Evolutionary conservation across 768 basidiomycete genomes (phyloP), one percentile per base, ranked within the genome.

Genomic region (Phlebiopsis flavidoalba): DNA sequence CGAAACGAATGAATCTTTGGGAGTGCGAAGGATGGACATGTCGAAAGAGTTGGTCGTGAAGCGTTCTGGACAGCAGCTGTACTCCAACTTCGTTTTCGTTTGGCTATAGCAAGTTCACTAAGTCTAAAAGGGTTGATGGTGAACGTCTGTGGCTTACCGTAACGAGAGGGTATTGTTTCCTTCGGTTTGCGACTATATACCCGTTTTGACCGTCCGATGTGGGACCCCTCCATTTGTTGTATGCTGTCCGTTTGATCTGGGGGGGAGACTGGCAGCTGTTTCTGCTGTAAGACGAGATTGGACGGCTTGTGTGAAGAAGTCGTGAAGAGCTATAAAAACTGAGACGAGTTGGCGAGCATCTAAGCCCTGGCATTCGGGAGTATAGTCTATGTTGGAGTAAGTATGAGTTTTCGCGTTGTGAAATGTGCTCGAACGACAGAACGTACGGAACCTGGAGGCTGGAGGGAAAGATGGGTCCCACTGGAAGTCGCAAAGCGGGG

Each of bases 41-140:
- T 60, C 79, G 83, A 73, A 98, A 97, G 60, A 96, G 82, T 68
- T 97, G 95, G 5, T 76, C 70, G 71, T 95, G 94, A 7, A 97
- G 74, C n/a, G 77, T 76, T 8, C 84, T 82, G 15, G 94, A 91
- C 57, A 98, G 84, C 58, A 97, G 84, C 70, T 98, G 95, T 7
- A 98, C 95, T n/a, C 95, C 95, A 46, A 94, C 79, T 62, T 89
- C 84, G 69, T 97, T 98, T n/a, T 57, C 93, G 82, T 70, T 86
- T 84, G 61, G 80, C 86, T 86, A 36, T 3, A 43, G 26, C 4
- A 45, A 12, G n/a, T 5, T 70, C 65, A 35, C 74, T 71, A 45
- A 17, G 22, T 31, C 33, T 10, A 8, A 35, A 5, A 17, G 12
- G 26, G 26, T 31, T 31, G 26, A 31, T 31, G 6, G 6, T 31